A percentile compares a stretch with the other conserved stretches of the same genome.
Evolutionary conservation across 2,329 filamentous ascomycete genomes (phyloP).

Genomic region (Sporothrix globosa): DNA sequence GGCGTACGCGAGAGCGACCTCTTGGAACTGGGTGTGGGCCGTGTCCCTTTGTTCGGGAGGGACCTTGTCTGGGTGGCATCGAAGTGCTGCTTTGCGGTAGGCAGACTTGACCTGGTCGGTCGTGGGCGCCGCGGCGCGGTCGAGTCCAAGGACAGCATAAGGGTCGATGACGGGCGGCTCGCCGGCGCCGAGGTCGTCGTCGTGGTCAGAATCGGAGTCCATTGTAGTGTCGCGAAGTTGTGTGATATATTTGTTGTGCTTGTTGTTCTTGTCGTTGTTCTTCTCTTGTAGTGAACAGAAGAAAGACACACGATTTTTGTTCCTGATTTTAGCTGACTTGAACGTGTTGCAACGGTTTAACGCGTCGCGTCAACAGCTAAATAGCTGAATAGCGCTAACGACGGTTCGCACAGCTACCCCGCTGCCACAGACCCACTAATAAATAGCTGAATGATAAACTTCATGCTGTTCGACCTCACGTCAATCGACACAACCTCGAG

Average conservation of each 20-base stretch:
- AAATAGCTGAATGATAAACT: too few species aligned
- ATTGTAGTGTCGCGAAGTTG: background rate
- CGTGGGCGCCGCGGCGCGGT: constrained; percentile 63
- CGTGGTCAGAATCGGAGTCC: constrained; percentile 26
- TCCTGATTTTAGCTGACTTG: background rate
- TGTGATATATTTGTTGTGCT: background rate
- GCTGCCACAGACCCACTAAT: background rate
- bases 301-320: background rate
- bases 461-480: background rate
- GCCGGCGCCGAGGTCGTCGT: constrained; percentile 48
- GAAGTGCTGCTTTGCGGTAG: constrained; percentile 88
- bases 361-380: constrained; percentile 9
- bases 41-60: constrained; percentile 62
- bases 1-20: constrained; percentile 90
- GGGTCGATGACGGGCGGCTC: constrained; percentile 66
- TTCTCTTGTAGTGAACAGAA: background rate
- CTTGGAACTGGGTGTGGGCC: constrained; percentile 82
- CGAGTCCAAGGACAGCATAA: constrained; percentile 76
- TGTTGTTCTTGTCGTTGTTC: background rate
- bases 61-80: constrained; percentile 75
- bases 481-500: background rate
- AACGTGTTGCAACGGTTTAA: background rate
- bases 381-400: background rate
- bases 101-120: constrained; percentile 82
- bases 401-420: background rate